Base-by-base conservation (phyloP, 129 eudicot species). In the Heracleum sosnowskyi region DNA sequence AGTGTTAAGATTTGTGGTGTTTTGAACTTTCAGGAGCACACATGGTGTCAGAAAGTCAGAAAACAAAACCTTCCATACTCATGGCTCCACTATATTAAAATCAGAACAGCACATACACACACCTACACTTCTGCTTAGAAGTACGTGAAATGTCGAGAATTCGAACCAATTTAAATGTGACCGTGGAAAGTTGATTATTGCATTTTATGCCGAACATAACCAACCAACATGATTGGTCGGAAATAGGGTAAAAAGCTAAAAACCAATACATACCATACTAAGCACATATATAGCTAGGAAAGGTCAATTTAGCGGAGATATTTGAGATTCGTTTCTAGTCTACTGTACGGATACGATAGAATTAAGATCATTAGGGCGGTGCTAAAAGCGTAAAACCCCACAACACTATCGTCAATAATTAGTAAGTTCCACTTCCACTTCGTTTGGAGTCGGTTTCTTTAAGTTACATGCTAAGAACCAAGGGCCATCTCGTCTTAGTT, bases 31-130 rank as follows among this genome's bases (percentile, higher is more conserved):
- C 16, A 39, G 36, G 1, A 72, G 76, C 76, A 72, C 76, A 72
- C 76, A 72, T 40, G 53, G 76, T 72, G 53, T 72, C 36, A 72
- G 51, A 41, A 72, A 41, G 76, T 72, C 51, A 41, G 31, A n/a
- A n/a, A 72, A 41, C 51, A 24, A 72, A 72, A 41, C 76, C 76
- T 72, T 72, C 76, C 76, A 72, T 72, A 72, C 51, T 72, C 45
- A 33, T 33, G 74, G 74, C 74, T 70, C 74, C 74, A 70, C 75
- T 70, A 2, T 33, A 66, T 66, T 66, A 28, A 66, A 66, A 66
- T 31, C 72, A 66, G 9, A 66, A 66, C 39, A 66, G 37, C 39
- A 29, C 72, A 66, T 55, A 63, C 31, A 33, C 4, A 33, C 39
- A 29, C 72, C 20, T 31, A 31, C 0, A 1, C 2, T 8, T 5